Conservation (phyloP, 2,329 filamentous ascomycete genomes). For the Aspergillus neoniger region DNA sequence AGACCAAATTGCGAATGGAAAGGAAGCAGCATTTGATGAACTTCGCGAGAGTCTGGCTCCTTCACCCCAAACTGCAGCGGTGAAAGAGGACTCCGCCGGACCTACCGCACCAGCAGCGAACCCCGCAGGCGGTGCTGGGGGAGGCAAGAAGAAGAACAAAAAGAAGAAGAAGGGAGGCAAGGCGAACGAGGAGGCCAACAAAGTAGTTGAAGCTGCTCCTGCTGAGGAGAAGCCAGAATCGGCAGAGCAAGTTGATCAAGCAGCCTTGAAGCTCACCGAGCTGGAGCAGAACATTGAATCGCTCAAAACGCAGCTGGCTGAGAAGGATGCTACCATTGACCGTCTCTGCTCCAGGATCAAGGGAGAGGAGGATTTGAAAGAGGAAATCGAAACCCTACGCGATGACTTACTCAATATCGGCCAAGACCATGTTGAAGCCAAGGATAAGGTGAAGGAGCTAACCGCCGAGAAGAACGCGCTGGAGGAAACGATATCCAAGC, state of each 20-base stretch:
- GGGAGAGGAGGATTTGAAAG: constrained; percentile 73
- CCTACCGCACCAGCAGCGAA: constrained; percentile 23
- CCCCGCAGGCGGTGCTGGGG: constrained; percentile 31
- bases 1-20: constrained; percentile 35
- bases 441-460: constrained; percentile 71
- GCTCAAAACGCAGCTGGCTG: constrained; percentile 38
- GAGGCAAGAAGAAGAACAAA: constrained; percentile 72
- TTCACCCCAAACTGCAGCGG: constrained; percentile 25
- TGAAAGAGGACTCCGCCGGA: constrained; percentile 24
- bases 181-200: constrained; percentile 40
- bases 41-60: constrained; percentile 35
- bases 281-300: constrained; percentile 41
- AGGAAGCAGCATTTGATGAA: constrained; percentile 38
- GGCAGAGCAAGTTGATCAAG: constrained; percentile 37
- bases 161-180: constrained; percentile 81
- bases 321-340: constrained; percentile 73
- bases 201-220: constrained; percentile 22
- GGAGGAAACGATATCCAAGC: constrained; percentile 62
- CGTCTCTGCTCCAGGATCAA: constrained; percentile 69
- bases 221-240: constrained; percentile 22
- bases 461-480: constrained; percentile 68
- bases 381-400: constrained; percentile 81
- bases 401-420: constrained; percentile 79
- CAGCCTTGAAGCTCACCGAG: constrained; percentile 26
- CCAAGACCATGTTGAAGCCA: constrained; percentile 79